phyloP scores from a whole-genome alignment of 345 rosid genomes.

The Bretschneidera sinensis region DNA sequence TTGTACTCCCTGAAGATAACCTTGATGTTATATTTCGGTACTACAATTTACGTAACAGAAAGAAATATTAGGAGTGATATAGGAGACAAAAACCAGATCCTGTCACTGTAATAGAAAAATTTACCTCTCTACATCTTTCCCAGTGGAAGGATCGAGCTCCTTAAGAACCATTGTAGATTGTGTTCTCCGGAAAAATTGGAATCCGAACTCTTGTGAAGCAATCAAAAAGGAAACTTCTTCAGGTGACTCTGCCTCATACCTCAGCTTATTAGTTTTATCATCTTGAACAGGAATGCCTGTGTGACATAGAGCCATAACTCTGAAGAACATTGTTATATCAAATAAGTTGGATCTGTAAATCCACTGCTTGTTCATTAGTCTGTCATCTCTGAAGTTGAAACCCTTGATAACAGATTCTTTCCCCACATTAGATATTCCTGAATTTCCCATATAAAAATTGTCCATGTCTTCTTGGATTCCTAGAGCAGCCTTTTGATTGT shows the following conservation, averaged over 20 bases:
- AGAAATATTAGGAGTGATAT: background rate
- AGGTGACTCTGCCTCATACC: slow-evolving; percentile 86
- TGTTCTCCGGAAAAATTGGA: slow-evolving; percentile 58
- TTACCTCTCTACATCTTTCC: slow-evolving; percentile 49
- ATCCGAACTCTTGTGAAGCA: slow-evolving; percentile 72
- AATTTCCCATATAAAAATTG: too few relatives aligned
- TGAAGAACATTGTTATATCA: slow-evolving; percentile 56
- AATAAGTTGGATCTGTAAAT: slow-evolving; percentile 30
- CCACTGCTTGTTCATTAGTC: slow-evolving; percentile 61
- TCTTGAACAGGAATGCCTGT: slow-evolving; percentile 60
- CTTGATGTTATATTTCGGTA: slow-evolving; percentile 6
- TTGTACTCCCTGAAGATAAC: slow-evolving; percentile 76
- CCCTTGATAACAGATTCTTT: slow-evolving; percentile 46
- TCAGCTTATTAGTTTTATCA: slow-evolving; percentile 41
- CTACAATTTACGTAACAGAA: background rate
- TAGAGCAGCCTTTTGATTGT: slow-evolving; percentile 11
- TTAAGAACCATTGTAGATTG: slow-evolving; percentile 51
- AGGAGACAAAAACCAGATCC: background rate
- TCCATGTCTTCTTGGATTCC: too few relatives aligned
- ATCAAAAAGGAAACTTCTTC: slow-evolving; percentile 75
- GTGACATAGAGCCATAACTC: slow-evolving; percentile 69
- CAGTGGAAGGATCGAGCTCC: slow-evolving; percentile 41
- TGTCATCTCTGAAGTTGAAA: slow-evolving; percentile 58
- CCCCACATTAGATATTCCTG: too few relatives aligned
- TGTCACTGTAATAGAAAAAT: too few relatives aligned